These are phyloP conservation scores for Talaromyces sp. DNA, from an alignment of 2,329 filamentous ascomycete species.

Conservation along the genomic window DNA sequence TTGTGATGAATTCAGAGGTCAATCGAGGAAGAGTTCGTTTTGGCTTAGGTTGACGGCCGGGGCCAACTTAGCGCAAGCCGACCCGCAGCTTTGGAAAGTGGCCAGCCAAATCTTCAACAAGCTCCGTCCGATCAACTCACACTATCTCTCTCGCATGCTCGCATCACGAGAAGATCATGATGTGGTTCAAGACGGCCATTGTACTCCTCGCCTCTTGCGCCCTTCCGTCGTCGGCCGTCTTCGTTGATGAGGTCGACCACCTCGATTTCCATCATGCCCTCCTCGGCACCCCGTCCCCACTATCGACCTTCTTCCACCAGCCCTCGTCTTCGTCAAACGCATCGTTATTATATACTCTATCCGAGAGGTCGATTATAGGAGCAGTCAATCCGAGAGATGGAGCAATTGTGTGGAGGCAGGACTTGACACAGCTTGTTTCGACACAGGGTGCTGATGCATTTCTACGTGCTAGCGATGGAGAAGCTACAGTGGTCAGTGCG, in stretches of 20 bases:
- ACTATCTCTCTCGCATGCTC: constrained; percentile 28
- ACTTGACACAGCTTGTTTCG: constrained; percentile 49
- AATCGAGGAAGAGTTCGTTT: background rate
- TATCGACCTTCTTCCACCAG: constrained; percentile 91
- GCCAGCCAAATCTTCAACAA: background rate
- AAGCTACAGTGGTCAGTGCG: constrained; percentile 71
- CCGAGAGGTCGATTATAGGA: constrained; percentile 74
- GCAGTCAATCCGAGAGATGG: constrained; percentile 87
- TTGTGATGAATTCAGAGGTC: background rate
- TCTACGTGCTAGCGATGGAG: constrained; percentile 69
- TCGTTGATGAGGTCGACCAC: constrained; percentile 82
- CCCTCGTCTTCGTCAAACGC: constrained; percentile 77
- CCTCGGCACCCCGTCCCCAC: constrained; percentile 72
- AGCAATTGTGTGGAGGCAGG: constrained; percentile 78
- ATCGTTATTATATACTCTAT: constrained; percentile 84
- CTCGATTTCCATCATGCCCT: constrained; percentile 92
- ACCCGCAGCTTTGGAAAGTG: background rate
- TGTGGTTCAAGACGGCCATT: constrained; percentile 39
- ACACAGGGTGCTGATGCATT: constrained; percentile 30
- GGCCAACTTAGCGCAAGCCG: background rate
- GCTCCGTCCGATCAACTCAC: background rate
- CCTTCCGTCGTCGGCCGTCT: constrained; percentile 61
- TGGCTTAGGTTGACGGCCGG: background rate
- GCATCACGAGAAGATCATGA: constrained; percentile 25
- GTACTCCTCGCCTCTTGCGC: constrained; percentile 42